A percentile compares a stretch with the other conserved stretches of the same genome.
phyloP scores from a whole-genome alignment of 1,284 basidiomycete species.

The Agroathelia rolfsii region DNA sequence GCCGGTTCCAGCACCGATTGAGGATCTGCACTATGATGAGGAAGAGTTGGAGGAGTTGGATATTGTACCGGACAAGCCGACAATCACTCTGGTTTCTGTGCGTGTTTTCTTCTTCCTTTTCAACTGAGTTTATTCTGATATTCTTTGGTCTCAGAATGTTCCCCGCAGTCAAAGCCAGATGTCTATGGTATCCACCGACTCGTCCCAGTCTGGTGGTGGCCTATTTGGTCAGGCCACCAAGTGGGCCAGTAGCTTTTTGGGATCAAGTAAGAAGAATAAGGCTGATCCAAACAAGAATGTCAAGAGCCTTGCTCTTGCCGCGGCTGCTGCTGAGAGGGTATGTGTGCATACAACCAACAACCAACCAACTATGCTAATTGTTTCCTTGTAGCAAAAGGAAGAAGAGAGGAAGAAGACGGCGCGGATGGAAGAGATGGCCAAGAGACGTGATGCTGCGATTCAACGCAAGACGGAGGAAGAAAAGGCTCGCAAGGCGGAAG shows the following conservation, averaged over 20 bases:
- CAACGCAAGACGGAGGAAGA: slow-evolving; percentile 77
- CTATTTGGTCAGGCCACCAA: slow-evolving; percentile 62
- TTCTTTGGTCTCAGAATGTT: slow-evolving; percentile 6
- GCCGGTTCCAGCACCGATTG: slow-evolving; percentile 9
- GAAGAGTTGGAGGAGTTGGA: slow-evolving; percentile 32
- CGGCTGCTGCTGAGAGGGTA: slow-evolving; percentile 79
- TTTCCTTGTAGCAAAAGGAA: slow-evolving; percentile 64
- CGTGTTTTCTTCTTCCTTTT: slow-evolving; percentile 13
- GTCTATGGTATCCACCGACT: slow-evolving; percentile 42
- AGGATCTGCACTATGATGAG: slow-evolving; percentile 21
- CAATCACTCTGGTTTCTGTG: slow-evolving; percentile 35
- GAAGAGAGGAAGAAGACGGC: slow-evolving; percentile 71
- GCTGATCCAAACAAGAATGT: slow-evolving; percentile 60
- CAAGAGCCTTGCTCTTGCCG: slow-evolving; percentile 78
- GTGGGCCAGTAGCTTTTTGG: slow-evolving; percentile 51
- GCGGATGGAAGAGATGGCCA: slow-evolving; percentile 71
- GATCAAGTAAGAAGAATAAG: slow-evolving; percentile 57
- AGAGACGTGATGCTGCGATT: slow-evolving; percentile 56
- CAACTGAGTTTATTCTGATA: slow-evolving; percentile 2
- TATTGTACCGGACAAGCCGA: slow-evolving; percentile 26
- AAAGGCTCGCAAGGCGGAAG: slow-evolving; percentile 48
- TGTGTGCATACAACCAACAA: slow-evolving; percentile 10
- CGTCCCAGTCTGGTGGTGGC: slow-evolving; percentile 46
- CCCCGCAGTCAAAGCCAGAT: slow-evolving; percentile 37
- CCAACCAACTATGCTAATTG: slow-evolving; percentile 1